These are phyloP conservation scores for Phytopythium kandeliae DNA, from an alignment of 352 stramenopile genomes.

Conservation along the genomic window DNA sequence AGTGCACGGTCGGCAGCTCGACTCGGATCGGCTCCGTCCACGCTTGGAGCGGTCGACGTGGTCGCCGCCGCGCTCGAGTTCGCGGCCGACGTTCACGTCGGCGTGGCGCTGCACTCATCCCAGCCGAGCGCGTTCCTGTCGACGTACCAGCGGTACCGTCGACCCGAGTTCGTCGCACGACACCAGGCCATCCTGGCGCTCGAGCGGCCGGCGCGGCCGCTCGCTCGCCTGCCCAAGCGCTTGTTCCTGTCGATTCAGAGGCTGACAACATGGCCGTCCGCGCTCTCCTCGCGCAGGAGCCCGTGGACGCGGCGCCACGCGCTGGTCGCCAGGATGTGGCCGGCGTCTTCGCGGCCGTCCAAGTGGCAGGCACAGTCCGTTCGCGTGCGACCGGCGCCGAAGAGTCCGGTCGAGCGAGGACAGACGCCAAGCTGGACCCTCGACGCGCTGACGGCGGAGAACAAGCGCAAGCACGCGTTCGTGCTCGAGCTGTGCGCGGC, in stretches of 20 bases:
- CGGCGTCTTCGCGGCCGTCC: not conserved
- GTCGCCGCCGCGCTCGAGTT: slow-evolving; percentile 1
- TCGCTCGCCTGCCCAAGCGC: no score
- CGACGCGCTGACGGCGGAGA: slow-evolving; percentile 14
- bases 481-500: slow-evolving; percentile 9
- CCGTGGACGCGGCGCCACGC: no score
- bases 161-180: not conserved
- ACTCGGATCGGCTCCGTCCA: not conserved
- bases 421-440: slow-evolving; percentile 8
- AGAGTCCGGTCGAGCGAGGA: not conserved
- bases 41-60: not conserved
- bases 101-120: slow-evolving; percentile 16
- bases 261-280: not conserved
- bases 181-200: not conserved
- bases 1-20: not conserved
- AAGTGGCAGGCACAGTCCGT: not conserved
- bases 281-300: not conserved
- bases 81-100: slow-evolving; percentile 12
- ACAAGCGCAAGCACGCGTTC: slow-evolving; percentile 5
- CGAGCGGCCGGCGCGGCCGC: not conserved
- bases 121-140: slow-evolving; percentile 15
- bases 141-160: slow-evolving; percentile 19
- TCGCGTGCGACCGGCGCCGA: not conserved
- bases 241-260: not conserved
- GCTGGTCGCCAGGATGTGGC: no score